Conservation (phyloP, 2,329 filamentous ascomycete species). For the Colletotrichum sp. region DNA sequence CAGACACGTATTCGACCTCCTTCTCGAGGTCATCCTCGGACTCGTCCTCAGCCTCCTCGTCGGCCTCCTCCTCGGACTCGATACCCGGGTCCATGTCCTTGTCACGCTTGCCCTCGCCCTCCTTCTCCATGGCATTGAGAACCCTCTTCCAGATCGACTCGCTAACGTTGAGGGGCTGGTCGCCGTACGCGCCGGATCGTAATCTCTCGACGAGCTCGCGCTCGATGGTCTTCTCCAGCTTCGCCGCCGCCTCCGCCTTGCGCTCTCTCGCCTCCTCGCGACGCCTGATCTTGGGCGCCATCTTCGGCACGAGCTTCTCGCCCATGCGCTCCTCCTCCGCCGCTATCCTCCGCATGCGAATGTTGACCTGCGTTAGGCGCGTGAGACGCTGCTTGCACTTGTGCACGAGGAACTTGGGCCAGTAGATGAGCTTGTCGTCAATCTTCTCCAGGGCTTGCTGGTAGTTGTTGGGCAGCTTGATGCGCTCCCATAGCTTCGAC, state of each 20-base stretch:
- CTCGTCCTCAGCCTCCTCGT: conserved; percentile 68
- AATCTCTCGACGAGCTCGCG: conserved; percentile 90
- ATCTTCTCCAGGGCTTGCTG: conserved; percentile 84
- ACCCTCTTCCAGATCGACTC: conserved; percentile 98
- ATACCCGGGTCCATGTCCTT: conserved; percentile 89
- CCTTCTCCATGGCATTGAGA: conserved; percentile 84
- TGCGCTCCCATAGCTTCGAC: conserved; percentile 91
- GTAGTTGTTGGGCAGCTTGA: conserved; percentile 91
- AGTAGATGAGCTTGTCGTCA: conserved; percentile 87
- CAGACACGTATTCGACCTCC: conserved; percentile 91
- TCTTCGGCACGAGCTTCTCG: conserved; percentile 84
- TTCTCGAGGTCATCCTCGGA: conserved; percentile 73
- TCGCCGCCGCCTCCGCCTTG: conserved; percentile 82
- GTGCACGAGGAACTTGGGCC: conserved; percentile 90
- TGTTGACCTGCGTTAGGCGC: conserved; percentile 88
- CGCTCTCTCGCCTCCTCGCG: conserved; percentile 78
- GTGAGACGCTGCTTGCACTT: conserved; percentile 98
- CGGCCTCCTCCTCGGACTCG: conserved; percentile 75
- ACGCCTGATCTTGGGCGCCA: conserved; percentile 87
- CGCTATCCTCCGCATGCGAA: conserved; percentile 78
- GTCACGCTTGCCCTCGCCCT: conserved; percentile 82
- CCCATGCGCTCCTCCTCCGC: conserved; percentile 90
- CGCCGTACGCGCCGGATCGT: conserved; percentile 91
- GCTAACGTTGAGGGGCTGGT: conserved; percentile 93
- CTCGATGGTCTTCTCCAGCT: conserved; percentile 96